Evolutionary conservation across 495 filamentous ascomycete genomes (phyloP).

Genomic region (Neurospora sp.): DNA sequence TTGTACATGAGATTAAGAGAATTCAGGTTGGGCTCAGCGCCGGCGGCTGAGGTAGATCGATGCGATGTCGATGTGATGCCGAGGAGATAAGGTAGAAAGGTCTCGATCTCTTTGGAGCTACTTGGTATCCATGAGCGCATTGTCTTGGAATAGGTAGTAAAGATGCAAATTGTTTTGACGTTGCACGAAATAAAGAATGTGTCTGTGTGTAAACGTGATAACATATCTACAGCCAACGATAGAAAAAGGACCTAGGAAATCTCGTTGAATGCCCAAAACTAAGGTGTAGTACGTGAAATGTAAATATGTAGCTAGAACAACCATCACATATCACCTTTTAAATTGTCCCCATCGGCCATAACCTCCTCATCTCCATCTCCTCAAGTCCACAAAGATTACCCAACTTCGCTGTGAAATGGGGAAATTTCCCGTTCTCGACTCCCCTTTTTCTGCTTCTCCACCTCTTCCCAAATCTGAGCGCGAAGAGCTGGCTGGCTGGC

Average conservation of each 20-base stretch:
- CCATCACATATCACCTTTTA: neutral
- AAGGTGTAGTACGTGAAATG: neutral
- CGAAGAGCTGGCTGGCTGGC: neutral
- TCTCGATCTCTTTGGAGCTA: neutral
- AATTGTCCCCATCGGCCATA: neutral
- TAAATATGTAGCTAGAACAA: neutral
- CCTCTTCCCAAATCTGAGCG: neutral
- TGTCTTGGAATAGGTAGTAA: neutral
- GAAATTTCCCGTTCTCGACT: neutral
- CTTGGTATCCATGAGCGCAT: neutral
- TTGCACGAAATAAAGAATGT: neutral
- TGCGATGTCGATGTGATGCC: too few relatives aligned
- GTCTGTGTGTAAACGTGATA: too few relatives aligned
- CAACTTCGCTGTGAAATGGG: neutral
- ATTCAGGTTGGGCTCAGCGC: too few relatives aligned
- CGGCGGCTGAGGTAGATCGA: too few relatives aligned
- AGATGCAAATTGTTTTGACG: neutral
- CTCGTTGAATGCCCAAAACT: neutral
- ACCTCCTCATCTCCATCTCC: neutral
- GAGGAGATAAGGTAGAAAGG: too few relatives aligned
- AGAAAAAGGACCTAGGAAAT: neutral
- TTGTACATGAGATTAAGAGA: too few relatives aligned
- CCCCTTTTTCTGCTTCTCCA: neutral
- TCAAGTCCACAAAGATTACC: neutral
- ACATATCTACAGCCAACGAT: neutral